Evolutionary conservation across 768 basidiomycete species (phyloP).

Genomic region (Podaxis sp.): DNA sequence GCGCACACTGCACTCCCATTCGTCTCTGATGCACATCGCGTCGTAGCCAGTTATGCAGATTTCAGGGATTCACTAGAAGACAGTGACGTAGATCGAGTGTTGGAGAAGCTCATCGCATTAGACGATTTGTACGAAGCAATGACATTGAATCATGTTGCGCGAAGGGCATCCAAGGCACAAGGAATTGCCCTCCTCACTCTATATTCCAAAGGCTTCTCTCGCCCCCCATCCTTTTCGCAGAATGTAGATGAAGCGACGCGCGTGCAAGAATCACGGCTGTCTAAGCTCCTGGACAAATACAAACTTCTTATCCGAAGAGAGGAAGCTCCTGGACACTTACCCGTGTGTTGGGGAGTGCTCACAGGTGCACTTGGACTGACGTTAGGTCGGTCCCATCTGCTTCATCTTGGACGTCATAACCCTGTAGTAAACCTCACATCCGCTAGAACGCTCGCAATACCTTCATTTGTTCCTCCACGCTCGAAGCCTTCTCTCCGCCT

Average conservation of each 20-base stretch:
- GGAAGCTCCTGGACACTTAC: constrained; percentile 77
- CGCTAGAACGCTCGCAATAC: constrained; percentile 77
- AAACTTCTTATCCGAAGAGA: constrained; percentile 69
- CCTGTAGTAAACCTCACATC: not conserved
- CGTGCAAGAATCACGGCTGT: constrained; percentile 21
- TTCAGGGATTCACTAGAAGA: constrained; percentile 2
- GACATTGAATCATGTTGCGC: constrained; percentile 87
- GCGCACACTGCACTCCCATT: constrained; percentile 77
- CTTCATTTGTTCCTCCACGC: constrained; percentile 94
- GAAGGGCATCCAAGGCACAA: constrained; percentile 87
- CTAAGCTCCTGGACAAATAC: constrained; percentile 58
- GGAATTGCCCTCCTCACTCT: constrained; percentile 91
- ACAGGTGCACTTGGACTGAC: constrained; percentile 74
- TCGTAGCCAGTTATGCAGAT: constrained; percentile 28
- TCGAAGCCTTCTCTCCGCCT: constrained; percentile 85
- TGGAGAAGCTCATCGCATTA: constrained; percentile 51
- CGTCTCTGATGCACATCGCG: constrained; percentile 67
- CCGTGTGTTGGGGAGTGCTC: constrained; percentile 88
- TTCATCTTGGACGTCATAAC: constrained; percentile 2
- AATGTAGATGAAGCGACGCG: constrained; percentile 23
- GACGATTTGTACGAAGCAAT: constrained; percentile 82
- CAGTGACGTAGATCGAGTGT: constrained; percentile 23
- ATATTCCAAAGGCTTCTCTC: constrained; percentile 78
- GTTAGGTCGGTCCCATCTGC: constrained; percentile 47
- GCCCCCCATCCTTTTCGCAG: constrained; percentile 39